A percentile compares a stretch with the other conserved stretches of the same genome.
Evolutionary conservation across 768 basidiomycete species (phyloP).

Genomic region (Agaricus bisporus): DNA sequence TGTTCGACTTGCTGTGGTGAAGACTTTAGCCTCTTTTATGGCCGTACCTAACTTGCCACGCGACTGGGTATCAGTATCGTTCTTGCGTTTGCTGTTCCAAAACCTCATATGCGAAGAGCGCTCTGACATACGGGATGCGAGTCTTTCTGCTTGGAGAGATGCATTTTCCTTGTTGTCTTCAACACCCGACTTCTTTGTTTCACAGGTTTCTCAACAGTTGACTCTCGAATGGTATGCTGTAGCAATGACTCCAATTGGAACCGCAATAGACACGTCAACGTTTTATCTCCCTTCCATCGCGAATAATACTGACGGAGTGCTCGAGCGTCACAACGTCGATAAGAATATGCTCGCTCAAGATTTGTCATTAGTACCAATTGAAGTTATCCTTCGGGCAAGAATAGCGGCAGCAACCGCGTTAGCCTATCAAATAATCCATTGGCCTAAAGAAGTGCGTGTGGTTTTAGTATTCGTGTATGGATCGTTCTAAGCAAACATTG

Average conservation of each 20-base stretch:
- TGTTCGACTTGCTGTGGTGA: conserved; percentile 89
- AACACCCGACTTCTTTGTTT: conserved; percentile 43
- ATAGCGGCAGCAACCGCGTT: conserved; percentile 74
- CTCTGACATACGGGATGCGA: conserved; percentile 70
- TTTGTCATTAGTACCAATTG: conserved; percentile 69
- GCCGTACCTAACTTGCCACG: conserved; percentile 62
- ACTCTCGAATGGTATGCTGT: conserved; percentile 82
- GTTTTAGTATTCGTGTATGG: background rate
- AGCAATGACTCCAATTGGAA: conserved; percentile 86
- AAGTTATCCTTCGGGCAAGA: conserved; percentile 74
- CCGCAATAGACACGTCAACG: conserved; percentile 58
- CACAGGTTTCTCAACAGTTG: conserved; percentile 48
- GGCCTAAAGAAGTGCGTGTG: conserved; percentile 53
- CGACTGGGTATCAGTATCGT: conserved; percentile 75
- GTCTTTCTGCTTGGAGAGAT: conserved; percentile 67
- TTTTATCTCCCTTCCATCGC: conserved; percentile 63
- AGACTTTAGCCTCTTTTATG: conserved; percentile 85
- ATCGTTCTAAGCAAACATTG: background rate
- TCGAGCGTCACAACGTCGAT: conserved; percentile 89
- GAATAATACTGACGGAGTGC: conserved; percentile 36
- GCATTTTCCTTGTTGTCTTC: conserved; percentile 52
- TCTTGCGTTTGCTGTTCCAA: conserved; percentile 85
- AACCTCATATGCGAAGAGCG: conserved; percentile 93
- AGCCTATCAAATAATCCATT: conserved; percentile 59
- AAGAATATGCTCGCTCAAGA: conserved; percentile 94